Conservation (phyloP, 2,329 filamentous ascomycete species). For the Monilinia aucupariae region DNA sequence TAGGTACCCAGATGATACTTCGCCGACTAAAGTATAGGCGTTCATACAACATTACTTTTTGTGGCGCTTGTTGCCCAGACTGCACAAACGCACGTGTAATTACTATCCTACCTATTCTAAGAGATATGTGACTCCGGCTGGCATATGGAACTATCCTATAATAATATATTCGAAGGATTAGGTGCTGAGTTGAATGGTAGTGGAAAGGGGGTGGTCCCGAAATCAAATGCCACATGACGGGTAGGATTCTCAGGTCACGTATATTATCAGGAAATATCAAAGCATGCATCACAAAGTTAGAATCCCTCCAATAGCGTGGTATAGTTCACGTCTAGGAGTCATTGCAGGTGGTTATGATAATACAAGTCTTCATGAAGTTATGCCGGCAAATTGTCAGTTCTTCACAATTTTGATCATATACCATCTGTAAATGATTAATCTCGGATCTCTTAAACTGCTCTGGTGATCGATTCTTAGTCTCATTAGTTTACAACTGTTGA, state of each 20-base stretch:
- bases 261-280: not conserved
- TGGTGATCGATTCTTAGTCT: not conserved
- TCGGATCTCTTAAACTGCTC: not conserved
- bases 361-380: not conserved
- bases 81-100: not conserved
- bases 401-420: not conserved
- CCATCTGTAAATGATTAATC: not conserved
- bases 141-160: not conserved
- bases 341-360: not conserved
- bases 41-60: not conserved
- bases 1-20: not conserved
- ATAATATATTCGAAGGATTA: not conserved
- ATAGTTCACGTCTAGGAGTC: not conserved
- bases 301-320: not conserved
- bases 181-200: not conserved
- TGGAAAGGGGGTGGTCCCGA: not conserved
- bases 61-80: not conserved
- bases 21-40: not conserved
- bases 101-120: not conserved
- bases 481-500: not conserved
- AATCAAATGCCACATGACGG: not conserved
- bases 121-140: not conserved
- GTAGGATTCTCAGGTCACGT: not conserved
- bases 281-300: not conserved
- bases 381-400: not conserved